phyloP scores from a whole-genome alignment of 1,284 basidiomycete genomes.

The Cryptococcus sp. region DNA sequence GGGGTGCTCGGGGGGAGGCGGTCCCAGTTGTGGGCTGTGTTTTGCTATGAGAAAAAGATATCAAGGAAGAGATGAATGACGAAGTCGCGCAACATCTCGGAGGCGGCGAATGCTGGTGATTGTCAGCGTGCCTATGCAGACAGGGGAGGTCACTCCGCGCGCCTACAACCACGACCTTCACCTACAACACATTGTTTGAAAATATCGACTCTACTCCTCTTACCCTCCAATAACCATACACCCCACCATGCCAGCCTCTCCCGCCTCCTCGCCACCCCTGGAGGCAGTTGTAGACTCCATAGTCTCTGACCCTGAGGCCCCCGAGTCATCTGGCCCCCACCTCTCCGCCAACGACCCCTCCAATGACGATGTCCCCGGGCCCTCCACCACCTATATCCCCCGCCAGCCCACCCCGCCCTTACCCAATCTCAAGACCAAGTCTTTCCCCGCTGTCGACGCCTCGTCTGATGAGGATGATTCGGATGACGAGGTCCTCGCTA shows the following conservation, averaged over 20 bases:
- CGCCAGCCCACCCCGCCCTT: conserved; percentile 31
- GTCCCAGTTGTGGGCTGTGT: not conserved
- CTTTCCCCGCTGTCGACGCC: conserved; percentile 20
- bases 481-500: conserved; percentile 35
- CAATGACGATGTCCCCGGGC: conserved; percentile 30
- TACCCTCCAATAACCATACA: too few relatives aligned
- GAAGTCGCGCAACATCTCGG: too few relatives aligned
- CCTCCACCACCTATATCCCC: conserved; percentile 36
- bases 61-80: too few relatives aligned
- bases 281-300: conserved; percentile 21
- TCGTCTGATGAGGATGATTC: conserved; percentile 15
- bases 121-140: too few relatives aligned
- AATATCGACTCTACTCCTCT: too few relatives aligned
- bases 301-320: conserved; percentile 21
- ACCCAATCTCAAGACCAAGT: conserved; percentile 20
- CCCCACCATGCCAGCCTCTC: too few relatives aligned
- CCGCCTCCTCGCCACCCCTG: not conserved
- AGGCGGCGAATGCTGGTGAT: too few relatives aligned
- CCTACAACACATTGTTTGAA: too few relatives aligned
- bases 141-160: too few relatives aligned
- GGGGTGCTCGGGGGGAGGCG: not conserved
- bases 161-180: too few relatives aligned
- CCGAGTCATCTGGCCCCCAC: conserved; percentile 14
- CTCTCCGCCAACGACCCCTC: conserved; percentile 8
- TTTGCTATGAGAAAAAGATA: not conserved